phyloP scores from a whole-genome alignment of 345 rosid species.

The Eucalyptus caleyi region DNA sequence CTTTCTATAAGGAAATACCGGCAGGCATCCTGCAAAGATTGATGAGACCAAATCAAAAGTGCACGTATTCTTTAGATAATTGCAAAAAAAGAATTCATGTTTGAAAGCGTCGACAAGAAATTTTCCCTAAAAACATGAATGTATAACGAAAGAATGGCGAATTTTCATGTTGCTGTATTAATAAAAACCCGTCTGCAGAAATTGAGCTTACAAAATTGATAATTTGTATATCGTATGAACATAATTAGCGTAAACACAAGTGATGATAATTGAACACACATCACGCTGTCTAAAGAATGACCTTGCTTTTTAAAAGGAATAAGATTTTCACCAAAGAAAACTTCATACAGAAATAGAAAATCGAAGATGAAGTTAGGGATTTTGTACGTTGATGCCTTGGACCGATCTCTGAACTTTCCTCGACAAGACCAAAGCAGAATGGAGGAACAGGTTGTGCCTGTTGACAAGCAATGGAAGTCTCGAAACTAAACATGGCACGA shows the following conservation, averaged over 20 bases:
- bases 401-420: conserved; percentile 25
- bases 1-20: conserved; percentile 51
- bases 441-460: conserved; percentile 22
- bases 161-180: not conserved
- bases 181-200: not conserved
- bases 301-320: not conserved
- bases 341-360: not conserved
- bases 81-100: not conserved
- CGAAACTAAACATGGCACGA: not conserved
- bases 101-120: not conserved
- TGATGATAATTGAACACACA: not conserved
- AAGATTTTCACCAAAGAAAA: not conserved
- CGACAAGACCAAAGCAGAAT: conserved; percentile 30
- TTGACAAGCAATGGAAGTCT: not conserved
- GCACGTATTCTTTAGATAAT: not conserved
- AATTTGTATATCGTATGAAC: not conserved
- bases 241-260: not conserved
- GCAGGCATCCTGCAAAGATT: conserved; percentile 35
- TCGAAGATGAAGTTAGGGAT: not conserved
- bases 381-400: conserved; percentile 34
- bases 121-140: not conserved
- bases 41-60: not conserved
- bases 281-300: not conserved
- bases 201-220: not conserved
- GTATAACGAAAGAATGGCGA: not conserved